phyloP scores from a whole-genome alignment of 805 yeast genomes.

The Zygoascus biomembranicola region DNA sequence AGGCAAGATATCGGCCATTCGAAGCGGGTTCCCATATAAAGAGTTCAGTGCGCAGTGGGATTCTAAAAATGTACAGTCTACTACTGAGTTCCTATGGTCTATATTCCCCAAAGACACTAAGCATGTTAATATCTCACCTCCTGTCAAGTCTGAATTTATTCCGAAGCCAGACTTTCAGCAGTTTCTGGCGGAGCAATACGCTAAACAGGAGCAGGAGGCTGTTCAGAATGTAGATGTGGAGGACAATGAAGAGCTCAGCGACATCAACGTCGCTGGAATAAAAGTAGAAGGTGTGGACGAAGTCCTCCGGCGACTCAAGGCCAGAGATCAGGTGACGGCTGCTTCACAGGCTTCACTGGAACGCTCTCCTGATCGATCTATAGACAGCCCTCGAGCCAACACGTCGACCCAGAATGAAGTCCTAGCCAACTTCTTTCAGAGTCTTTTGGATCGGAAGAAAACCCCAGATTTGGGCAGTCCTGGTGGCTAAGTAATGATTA shows the following conservation, averaged over 20 bases:
- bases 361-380: neutral
- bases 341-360: neutral
- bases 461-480: neutral
- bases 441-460: constrained; percentile 10
- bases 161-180: constrained; percentile 17
- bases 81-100: neutral
- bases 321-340: constrained; percentile 11
- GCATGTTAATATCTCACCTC: neutral
- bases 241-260: neutral
- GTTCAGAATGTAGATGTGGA: constrained; percentile 1
- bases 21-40: constrained; percentile 17
- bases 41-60: constrained; percentile 20
- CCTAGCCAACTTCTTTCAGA: constrained; percentile 21
- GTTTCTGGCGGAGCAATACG: constrained; percentile 15
- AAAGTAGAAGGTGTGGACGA: constrained; percentile 20
- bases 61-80: constrained; percentile 2
- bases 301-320: constrained; percentile 17
- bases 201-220: constrained; percentile 5
- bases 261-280: constrained; percentile 19
- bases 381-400: neutral
- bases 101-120: neutral
- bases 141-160: neutral
- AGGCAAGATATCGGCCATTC: constrained; percentile 23
- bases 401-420: constrained; percentile 13
- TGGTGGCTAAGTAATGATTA: neutral